Base-by-base conservation (phyloP, 75 land plant genomes). In the Chamaecyparis obtusa region DNA sequence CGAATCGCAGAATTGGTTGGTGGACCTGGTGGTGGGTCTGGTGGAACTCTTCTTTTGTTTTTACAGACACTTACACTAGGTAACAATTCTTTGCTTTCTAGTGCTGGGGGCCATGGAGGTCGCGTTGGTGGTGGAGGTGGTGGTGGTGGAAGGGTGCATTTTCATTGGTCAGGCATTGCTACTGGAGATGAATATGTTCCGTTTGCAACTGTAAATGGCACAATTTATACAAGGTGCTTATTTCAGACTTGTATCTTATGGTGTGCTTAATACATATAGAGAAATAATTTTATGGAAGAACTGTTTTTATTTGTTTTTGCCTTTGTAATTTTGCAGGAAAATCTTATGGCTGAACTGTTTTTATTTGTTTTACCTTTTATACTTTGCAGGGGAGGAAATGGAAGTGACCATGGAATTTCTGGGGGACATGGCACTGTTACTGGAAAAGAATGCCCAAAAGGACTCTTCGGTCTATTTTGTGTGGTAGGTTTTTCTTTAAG, bases 1-100 rank as follows among this genome's bases (percentile, higher is more conserved):
- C 49, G 19, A 33, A 88, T 88, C 84, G 71, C 79, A 37, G 87
- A 85, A 35, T 81, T 88, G 83, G 56, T 87, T 46, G 95, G 94
- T 82, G 98, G 96, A 33, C 87, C 93, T 84, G 99, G 99, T 33
- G 99, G 99, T 86, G 99, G 96, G 76, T 97, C 99, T 81, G 99
- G 99, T 86, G 99, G 99, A 60, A 96, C 98, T 72, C 87, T 97
- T 80, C 95, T 97, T 86, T 88, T 96, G 39, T 97, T 97, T 86
- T 91, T 97, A 85, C 93, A 96, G 84, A 86, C 86, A 9, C 88
- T 97, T 78, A 86, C 75, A 35, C 88, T 97, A 24, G 92, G 91
- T 13, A 87, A 92, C 60, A 91, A 89, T 69, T 93, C 98, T 32
- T 71, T 93, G 57, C 86, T 97, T 41, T 94, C 98, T 30, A 90